Base-by-base conservation (phyloP, 1,139 yeast genomes). In the Pichia sp. region DNA sequence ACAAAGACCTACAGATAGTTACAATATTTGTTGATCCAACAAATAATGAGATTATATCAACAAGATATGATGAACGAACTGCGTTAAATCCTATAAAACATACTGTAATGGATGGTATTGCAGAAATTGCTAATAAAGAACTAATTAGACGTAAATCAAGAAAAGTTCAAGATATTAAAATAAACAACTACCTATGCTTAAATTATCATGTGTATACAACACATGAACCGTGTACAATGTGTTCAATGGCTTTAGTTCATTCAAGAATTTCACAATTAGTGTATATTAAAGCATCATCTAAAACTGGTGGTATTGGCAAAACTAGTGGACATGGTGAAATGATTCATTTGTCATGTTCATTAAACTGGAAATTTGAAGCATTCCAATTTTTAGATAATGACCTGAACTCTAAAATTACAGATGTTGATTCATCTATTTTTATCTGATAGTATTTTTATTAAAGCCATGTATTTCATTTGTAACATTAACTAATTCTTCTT, bases 171-270 rank as follows among this genome's bases (percentile, higher is more conserved):
- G 48, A 54, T 29, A 40, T 29, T 7, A 29, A 49, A 1, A 38
- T 47, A 11, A 56, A 57, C 36, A 65, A 57, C 42, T 94, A 94
- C 61, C 72, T 94, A 11, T 90, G 97, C 60, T 77, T 83, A 42
- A 77, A 80, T 49, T 74, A 81, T 55, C 81, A 85, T 52, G 89
- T 92, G 0, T 89, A 86, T 60, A 85, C 94, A 1, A 85, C 96
- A 0, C 96, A 89, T 62, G 98, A 94, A 63, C 99, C 98, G 0
- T 94, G 98, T 62, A 77, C 87, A 0, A 94, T 92, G 97, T 94
- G 99, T 61, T 70, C 86, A 9, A 94, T 94, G 99, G 98, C 97
- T 0, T 70, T 94, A 35, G 83, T 90, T 12, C 98, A 94, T 64
- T 90, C 97, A 1, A 72, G 99, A 43, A 75, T 94, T 1, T 74